A percentile compares a stretch with the other conserved stretches of the same genome.
phyloP scores from a whole-genome alignment of 208 protist species.

The Acanthamoeba culbertsoni region DNA sequence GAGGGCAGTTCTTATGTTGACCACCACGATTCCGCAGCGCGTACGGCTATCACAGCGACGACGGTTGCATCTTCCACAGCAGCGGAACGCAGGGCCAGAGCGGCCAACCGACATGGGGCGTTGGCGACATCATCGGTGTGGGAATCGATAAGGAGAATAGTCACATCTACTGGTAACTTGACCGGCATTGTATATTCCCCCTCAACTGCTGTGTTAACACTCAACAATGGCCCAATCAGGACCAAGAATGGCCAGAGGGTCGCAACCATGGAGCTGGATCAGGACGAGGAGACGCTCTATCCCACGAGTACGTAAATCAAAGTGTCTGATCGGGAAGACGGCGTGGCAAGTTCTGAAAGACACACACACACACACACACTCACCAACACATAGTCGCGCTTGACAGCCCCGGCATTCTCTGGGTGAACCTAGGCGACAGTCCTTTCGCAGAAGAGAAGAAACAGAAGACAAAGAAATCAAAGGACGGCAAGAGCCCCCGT shows the following conservation, averaged over 20 bases:
- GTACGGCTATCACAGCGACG: conserved; percentile 60
- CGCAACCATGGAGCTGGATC: neutral
- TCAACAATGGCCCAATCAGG: neutral
- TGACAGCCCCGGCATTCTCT: neutral
- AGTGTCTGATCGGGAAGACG: neutral
- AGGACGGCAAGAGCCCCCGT: neutral
- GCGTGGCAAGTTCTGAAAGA: neutral
- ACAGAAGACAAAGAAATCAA: neutral
- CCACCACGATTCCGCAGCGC: neutral
- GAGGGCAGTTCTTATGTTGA: neutral
- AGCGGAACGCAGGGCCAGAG: neutral
- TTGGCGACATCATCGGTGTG: conserved; percentile 23
- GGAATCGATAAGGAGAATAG: neutral
- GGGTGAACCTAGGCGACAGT: neutral
- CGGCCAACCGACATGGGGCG: conserved; percentile 32
- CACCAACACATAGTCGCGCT: neutral
- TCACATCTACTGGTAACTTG: conserved; percentile 38
- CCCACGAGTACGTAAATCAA: neutral
- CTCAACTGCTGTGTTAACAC: neutral
- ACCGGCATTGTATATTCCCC: neutral
- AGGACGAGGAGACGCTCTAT: neutral
- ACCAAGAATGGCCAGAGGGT: conserved; percentile 44
- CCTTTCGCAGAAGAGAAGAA: conserved; percentile 37
- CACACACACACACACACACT: neutral
- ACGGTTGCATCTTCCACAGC: conserved; percentile 22